phyloP scores from a whole-genome alignment of 306 rosid species.

The Vigna nakashimae region DNA sequence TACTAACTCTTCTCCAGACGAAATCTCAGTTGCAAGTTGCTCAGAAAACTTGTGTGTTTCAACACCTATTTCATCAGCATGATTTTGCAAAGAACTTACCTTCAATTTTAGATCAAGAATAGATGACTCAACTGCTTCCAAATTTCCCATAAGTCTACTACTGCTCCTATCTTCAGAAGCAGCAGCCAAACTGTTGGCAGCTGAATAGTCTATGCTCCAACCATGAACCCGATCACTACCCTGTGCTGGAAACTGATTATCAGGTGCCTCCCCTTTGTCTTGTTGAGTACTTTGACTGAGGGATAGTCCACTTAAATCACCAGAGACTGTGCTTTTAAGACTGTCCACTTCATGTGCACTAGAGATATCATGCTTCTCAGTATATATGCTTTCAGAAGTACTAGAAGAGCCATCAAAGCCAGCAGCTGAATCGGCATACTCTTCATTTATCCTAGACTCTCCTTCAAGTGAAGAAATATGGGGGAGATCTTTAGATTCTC shows the following conservation, averaged over 20 bases:
- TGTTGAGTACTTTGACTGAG: slow-evolving; percentile 68
- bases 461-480: slow-evolving; percentile 62
- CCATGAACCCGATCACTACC: slow-evolving; percentile 75
- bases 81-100: slow-evolving; percentile 69
- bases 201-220: slow-evolving; percentile 76
- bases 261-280: slow-evolving; percentile 72
- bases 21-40: slow-evolving; percentile 82
- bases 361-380: slow-evolving; percentile 85
- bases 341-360: slow-evolving; percentile 77
- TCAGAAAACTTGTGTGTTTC: slow-evolving; percentile 68
- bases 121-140: slow-evolving; percentile 83
- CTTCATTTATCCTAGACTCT: slow-evolving; percentile 70
- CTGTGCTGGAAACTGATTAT: slow-evolving; percentile 57
- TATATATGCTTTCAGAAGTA: slow-evolving; percentile 85
- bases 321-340: slow-evolving; percentile 74
- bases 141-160: slow-evolving; percentile 66
- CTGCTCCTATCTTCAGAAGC: slow-evolving; percentile 74
- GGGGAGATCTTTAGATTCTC: slow-evolving; percentile 60
- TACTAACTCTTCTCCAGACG: slow-evolving; percentile 76
- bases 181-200: slow-evolving; percentile 61
- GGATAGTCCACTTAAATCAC: slow-evolving; percentile 71
- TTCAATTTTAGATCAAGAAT: slow-evolving; percentile 75
- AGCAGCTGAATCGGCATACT: slow-evolving; percentile 75
- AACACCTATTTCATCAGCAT: slow-evolving; percentile 76
- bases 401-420: slow-evolving; percentile 92